Evolutionary conservation across 306 rosid species (phyloP).

Genomic region (Vicia villosa): DNA sequence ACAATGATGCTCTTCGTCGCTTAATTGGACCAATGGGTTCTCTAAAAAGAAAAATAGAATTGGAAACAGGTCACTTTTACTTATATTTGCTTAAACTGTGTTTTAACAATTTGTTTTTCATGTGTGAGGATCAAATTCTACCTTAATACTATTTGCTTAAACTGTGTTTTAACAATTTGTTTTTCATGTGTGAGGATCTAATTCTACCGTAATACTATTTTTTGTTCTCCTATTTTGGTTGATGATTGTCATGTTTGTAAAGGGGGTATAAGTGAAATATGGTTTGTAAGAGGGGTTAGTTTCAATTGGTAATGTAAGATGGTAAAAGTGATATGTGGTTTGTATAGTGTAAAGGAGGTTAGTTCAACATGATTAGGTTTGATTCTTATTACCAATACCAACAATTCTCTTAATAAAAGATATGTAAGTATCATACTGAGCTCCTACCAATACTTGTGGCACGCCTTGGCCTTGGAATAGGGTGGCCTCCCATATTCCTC

Average conservation of each 20-base stretch:
- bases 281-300: neutral
- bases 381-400: constrained; percentile 17
- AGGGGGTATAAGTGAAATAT: neutral
- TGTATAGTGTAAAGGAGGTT: constrained; percentile 3
- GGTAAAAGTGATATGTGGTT: constrained; percentile 10
- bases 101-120: constrained; percentile 18
- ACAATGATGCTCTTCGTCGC: constrained; percentile 77
- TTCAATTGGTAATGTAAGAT: constrained; percentile 10
- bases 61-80: constrained; percentile 72
- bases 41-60: constrained; percentile 77
- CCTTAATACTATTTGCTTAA: neutral
- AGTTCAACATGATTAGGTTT: constrained; percentile 2
- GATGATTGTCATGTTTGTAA: neutral
- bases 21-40: constrained; percentile 93
- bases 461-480: constrained; percentile 21
- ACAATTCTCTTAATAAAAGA: neutral
- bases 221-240: neutral
- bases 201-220: constrained; percentile 20
- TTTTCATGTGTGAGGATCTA: neutral
- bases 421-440: neutral
- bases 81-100: constrained; percentile 6
- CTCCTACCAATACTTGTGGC: neutral
- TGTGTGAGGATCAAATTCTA: constrained; percentile 16
- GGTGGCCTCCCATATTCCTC: constrained; percentile 1
- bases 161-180: constrained; percentile 24